phyloP scores from a whole-genome alignment of 176 grass and related monocot genomes.

The Elaeis guineensis region DNA sequence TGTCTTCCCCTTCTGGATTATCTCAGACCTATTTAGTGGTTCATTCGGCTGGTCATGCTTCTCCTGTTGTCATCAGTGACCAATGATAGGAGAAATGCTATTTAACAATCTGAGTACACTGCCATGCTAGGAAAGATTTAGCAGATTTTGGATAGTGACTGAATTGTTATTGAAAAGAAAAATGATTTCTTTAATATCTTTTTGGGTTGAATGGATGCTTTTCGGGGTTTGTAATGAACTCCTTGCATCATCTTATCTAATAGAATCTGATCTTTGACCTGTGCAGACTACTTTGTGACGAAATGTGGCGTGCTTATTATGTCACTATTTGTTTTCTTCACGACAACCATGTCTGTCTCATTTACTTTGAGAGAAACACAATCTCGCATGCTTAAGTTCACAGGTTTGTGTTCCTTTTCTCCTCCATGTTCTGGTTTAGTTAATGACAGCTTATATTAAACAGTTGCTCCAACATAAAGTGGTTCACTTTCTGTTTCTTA shows the following conservation, averaged over 20 bases:
- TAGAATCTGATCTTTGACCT: slow-evolving; percentile 17
- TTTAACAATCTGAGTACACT: no score
- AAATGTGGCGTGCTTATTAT: slow-evolving; percentile 97
- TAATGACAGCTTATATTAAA: background rate
- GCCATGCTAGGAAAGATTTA: no score
- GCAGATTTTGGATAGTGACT: no score
- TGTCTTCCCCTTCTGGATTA: no score
- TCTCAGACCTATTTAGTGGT: no score
- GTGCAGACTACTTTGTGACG: slow-evolving; percentile 92
- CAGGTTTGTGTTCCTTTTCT: slow-evolving; percentile 52
- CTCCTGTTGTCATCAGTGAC: no score
- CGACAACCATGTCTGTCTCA: slow-evolving; percentile 98
- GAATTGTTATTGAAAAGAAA: no score
- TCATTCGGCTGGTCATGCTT: no score
- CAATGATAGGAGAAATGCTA: no score
- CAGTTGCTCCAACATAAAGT: background rate
- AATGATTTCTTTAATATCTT: no score
- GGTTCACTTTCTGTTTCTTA: slow-evolving; percentile 15
- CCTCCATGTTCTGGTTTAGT: background rate
- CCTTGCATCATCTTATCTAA: slow-evolving; percentile 26
- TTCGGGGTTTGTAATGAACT: background rate
- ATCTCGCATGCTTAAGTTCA: slow-evolving; percentile 95
- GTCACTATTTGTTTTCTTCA: slow-evolving; percentile 99
- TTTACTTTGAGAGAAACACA: slow-evolving; percentile 98
- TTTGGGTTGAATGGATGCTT: no score